phyloP scores from a whole-genome alignment of 768 basidiomycete species.

The Rhodotorula babjevae region DNA sequence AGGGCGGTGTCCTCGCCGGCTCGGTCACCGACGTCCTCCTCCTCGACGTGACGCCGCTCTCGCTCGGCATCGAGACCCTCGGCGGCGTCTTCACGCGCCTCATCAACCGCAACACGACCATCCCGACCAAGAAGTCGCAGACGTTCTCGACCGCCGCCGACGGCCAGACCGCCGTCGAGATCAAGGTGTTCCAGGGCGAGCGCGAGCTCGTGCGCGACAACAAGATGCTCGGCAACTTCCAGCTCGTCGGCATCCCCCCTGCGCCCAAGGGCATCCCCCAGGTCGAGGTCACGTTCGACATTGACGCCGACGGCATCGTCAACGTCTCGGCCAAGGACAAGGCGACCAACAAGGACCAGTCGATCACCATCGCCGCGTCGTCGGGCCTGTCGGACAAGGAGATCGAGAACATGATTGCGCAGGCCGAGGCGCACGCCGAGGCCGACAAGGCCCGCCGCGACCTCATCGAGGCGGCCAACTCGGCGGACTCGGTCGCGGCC shows the following conservation, averaged over 20 bases:
- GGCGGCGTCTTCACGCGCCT: conserved; percentile 99
- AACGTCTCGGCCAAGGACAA: conserved; percentile 85
- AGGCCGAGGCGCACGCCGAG: conserved; percentile 91
- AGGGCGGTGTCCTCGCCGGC: conserved; percentile 94
- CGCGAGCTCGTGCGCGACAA: conserved; percentile 97
- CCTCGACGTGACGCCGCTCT: conserved; percentile 91
- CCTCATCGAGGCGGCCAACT: conserved; percentile 93
- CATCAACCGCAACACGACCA: conserved; percentile 95
- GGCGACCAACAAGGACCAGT: conserved; percentile 53
- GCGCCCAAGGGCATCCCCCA: conserved; percentile 77
- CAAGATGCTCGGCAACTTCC: conserved; percentile 98
- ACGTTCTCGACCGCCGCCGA: conserved; percentile 98
- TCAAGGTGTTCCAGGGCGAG: conserved; percentile 99
- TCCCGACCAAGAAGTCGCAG: conserved; percentile 99
- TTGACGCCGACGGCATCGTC: conserved; percentile 85
- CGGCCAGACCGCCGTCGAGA: conserved; percentile 98
- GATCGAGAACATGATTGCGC: conserved; percentile 92
- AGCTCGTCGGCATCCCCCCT: conserved; percentile 93
- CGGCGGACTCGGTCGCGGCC: conserved; percentile 85
- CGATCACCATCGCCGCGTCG: conserved; percentile 83
- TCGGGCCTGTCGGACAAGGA: conserved; percentile 94
- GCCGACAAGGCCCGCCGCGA: conserved; percentile 66
- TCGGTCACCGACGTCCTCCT: conserved; percentile 87
- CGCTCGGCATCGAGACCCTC: conserved; percentile 81
- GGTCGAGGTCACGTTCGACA: conserved; percentile 89